A percentile compares a stretch with the other conserved stretches of the same genome.
These are phyloP conservation scores for Hymenoscyphus scutula DNA, from an alignment of 2,329 filamentous ascomycete genomes.

Conservation along the genomic window DNA sequence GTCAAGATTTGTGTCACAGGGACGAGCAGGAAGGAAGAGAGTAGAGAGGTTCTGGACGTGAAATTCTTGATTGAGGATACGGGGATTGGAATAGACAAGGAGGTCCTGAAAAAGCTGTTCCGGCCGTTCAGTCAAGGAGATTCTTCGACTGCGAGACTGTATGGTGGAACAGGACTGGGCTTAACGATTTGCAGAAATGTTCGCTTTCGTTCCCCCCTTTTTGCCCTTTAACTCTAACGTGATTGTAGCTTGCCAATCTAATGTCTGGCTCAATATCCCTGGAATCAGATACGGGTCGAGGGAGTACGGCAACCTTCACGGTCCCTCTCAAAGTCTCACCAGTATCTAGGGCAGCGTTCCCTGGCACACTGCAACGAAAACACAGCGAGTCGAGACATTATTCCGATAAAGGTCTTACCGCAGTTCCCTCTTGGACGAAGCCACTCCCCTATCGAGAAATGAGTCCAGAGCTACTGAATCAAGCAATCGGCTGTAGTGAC, in stretches of 20 bases:
- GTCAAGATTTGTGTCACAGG: conserved; percentile 49
- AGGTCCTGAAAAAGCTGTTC: conserved; percentile 72
- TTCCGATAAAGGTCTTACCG: not conserved
- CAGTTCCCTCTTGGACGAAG: conserved; percentile 13
- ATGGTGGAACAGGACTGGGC: conserved; percentile 74
- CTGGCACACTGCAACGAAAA: not conserved
- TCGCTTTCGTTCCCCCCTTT: not conserved
- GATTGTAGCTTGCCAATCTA: conserved; percentile 24
- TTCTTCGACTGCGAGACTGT: conserved; percentile 72
- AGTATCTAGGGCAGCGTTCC: not conserved
- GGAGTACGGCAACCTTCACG: conserved; percentile 28
- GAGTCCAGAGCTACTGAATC: conserved; percentile 21
- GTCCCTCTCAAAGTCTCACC: conserved; percentile 24
- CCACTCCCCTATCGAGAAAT: conserved; percentile 13
- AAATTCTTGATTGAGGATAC: conserved; percentile 73
- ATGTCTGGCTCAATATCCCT: conserved; percentile 28
- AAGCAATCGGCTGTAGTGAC: conserved; percentile 16
- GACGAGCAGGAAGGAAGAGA: conserved; percentile 25
- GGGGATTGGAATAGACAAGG: conserved; percentile 66
- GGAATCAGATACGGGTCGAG: conserved; percentile 17
- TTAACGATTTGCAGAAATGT: conserved; percentile 56
- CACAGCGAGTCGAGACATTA: not conserved
- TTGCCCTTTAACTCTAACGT: not conserved
- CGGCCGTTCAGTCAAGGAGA: conserved; percentile 78
- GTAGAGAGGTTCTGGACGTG: conserved; percentile 46